Evolutionary conservation across 306 rosid genomes (phyloP).

Genomic region (Inga oerstediana): DNA sequence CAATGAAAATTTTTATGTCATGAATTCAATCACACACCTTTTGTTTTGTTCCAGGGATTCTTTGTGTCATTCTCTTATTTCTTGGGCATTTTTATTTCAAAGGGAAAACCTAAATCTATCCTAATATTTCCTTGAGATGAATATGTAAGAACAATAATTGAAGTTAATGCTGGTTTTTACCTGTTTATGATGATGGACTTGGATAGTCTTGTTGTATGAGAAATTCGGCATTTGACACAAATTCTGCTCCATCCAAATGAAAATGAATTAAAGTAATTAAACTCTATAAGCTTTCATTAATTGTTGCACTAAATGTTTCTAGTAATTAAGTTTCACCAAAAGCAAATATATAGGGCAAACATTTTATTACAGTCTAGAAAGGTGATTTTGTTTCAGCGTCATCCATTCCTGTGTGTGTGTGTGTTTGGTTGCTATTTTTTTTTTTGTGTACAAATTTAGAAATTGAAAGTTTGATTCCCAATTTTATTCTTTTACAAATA

Average conservation of each 20-base stretch:
- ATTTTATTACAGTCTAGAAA: not conserved
- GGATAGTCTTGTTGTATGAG: not conserved
- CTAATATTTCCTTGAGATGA: no score
- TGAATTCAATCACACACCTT: no score
- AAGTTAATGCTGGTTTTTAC: not conserved
- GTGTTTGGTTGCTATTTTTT: no score
- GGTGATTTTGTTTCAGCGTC: not conserved
- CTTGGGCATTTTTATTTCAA: no score
- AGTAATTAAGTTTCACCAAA: not conserved
- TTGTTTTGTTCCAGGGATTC: no score
- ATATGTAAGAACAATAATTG: no score
- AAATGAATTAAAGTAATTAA: no score
- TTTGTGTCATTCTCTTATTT: no score
- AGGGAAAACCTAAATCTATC: no score
- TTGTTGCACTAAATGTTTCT: not conserved
- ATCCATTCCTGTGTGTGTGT: not conserved
- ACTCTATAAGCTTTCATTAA: not conserved
- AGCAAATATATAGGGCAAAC: not conserved
- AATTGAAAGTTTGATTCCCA: not conserved
- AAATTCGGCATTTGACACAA: not conserved
- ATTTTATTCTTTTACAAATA: no score
- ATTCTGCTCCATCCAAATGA: not conserved
- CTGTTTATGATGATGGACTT: not conserved
- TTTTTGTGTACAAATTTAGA: not conserved
- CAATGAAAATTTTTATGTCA: no score